Evolutionary conservation across 106 monocot species (phyloP), one percentile per base, ranked within the genome.

Genomic region (Acanthochlamys bracteata): DNA sequence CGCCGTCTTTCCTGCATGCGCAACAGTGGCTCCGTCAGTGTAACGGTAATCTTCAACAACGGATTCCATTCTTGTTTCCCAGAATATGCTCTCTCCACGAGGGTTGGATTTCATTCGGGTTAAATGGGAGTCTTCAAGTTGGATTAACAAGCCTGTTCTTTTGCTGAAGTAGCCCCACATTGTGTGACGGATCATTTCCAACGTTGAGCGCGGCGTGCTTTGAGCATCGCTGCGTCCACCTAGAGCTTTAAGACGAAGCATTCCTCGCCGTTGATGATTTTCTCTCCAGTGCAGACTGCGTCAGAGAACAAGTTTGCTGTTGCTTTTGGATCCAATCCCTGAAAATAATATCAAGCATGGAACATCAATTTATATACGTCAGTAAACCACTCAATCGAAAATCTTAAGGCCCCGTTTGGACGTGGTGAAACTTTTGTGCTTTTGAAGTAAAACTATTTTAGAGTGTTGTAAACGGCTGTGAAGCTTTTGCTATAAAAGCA

Each of bases 151-250:
- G 1, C 89, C 93, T 0, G 89, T 93, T 42, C 89, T 70, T 73
- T 93, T 85, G 79, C 86, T 93, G 75, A 93, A 93, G 75, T 85
- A 93, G 3, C 93, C 93, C 93, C 93, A 93, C 0, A 93, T 72
- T 7, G 85, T 93, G 83, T 93, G 93, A 70, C 79, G 88, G 74
- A 88, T 84, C 68, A 88, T 75, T 57, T 88, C 84, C 71, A 88
- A 75, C 55, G 43, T 72, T 47, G 65, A 40, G 66, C 63, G 67
- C 84, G 77, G 19, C 83, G 76, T 0, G 80, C 75, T 16, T 59
- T 46, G 55, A 93, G 76, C 0, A 70, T 71, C 19, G 68, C 52
- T 12, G 83, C 46, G 55, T 66, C 81, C 10, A 83, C 83, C 45
- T 93, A 89, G 55, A 86, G 81, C 75, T 93, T 93, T 51, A 93